Conservation (phyloP, 148 eudicot species). For the Polygonum maritimum region DNA sequence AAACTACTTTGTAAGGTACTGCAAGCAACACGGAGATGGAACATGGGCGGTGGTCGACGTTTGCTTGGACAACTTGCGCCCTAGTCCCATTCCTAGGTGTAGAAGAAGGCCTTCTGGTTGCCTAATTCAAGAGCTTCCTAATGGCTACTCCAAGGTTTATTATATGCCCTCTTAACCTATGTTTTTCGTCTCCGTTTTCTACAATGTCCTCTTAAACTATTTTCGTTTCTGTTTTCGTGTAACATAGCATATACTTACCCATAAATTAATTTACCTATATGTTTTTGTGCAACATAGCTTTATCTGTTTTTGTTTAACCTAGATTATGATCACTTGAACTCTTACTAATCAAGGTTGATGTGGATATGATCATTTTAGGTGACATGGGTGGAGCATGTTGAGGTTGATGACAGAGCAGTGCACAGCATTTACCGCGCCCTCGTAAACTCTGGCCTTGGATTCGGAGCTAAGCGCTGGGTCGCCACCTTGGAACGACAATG, state of each 20-base stretch:
- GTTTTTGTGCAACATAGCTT: no score
- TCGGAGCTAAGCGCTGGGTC: constrained; percentile 93
- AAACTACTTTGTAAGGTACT: constrained; percentile 80
- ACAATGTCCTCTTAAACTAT: no score
- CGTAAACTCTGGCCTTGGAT: constrained; percentile 71
- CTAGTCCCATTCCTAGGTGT: constrained; percentile 47
- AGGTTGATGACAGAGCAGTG: constrained; percentile 72
- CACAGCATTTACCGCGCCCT: constrained; percentile 62
- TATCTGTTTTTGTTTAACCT: no score
- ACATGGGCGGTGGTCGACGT: constrained; percentile 95
- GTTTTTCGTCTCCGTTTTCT: no score
- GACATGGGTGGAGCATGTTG: constrained; percentile 86
- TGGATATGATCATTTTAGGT: constrained; percentile 29
- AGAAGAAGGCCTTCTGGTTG: constrained; percentile 90
- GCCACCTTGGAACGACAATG: constrained; percentile 76
- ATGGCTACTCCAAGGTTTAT: constrained; percentile 80
- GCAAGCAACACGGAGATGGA: constrained; percentile 77
- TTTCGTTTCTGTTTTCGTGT: no score
- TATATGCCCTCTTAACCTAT: neutral
- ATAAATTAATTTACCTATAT: neutral
- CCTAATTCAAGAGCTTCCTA: constrained; percentile 69
- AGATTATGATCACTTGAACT: no score
- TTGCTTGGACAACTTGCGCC: constrained; percentile 62
- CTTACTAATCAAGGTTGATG: neutral
- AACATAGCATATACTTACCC: neutral